phyloP scores from a whole-genome alignment of 2,329 filamentous ascomycete species.

The Fusarium verrucosum region DNA sequence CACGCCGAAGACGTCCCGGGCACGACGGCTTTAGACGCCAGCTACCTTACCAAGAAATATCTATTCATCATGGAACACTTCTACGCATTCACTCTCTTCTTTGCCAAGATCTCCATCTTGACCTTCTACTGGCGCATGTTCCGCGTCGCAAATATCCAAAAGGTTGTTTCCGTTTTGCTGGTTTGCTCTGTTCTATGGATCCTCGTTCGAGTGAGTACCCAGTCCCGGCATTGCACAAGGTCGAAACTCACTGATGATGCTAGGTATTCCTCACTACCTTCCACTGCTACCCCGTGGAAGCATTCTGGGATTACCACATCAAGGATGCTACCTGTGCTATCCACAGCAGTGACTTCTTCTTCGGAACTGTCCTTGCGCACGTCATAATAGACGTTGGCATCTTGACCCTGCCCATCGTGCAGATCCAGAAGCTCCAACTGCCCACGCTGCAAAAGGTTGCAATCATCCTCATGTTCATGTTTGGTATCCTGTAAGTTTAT shows the following conservation, averaged over 20 bases:
- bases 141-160: constrained; percentile 38
- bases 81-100: constrained; percentile 45
- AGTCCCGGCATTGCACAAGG: background rate
- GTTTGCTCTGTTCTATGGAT: constrained; percentile 45
- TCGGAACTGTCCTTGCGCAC: constrained; percentile 39
- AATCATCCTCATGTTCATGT: constrained; percentile 42
- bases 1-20: constrained; percentile 24
- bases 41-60: constrained; percentile 23
- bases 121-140: constrained; percentile 49
- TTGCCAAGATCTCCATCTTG: constrained; percentile 45
- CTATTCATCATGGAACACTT: constrained; percentile 43
- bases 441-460: constrained; percentile 38
- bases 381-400: constrained; percentile 45
- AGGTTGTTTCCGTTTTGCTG: constrained; percentile 39
- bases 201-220: constrained; percentile 34
- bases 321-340: constrained; percentile 39
- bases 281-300: constrained; percentile 28
- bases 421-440: constrained; percentile 45
- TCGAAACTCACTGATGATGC: background rate
- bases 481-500: constrained; percentile 43
- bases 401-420: constrained; percentile 42
- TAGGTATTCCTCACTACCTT: constrained; percentile 25
- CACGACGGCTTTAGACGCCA: constrained; percentile 7
- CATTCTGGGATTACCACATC: constrained; percentile 25
- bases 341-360: constrained; percentile 33